A percentile compares a stretch with the other conserved stretches of the same genome.
These are phyloP conservation scores for Myxozyma sirexii DNA, from an alignment of 805 yeast genomes.

Conservation along the genomic window DNA sequence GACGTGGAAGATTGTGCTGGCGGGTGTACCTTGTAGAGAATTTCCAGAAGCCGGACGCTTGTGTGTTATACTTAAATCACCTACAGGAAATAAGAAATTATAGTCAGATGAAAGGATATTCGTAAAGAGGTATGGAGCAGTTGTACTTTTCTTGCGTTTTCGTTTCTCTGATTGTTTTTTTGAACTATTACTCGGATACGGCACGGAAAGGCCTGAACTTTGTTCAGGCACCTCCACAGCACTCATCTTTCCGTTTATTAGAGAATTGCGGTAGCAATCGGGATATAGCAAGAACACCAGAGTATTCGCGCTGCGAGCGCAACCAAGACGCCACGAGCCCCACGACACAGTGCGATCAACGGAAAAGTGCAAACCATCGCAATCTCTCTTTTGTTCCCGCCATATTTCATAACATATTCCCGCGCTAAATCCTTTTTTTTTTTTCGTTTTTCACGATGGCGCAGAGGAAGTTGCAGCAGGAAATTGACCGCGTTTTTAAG, in stretches of 20 bases:
- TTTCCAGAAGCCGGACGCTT: neutral
- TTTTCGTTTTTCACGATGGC: conserved; percentile 44
- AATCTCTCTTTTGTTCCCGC: neutral
- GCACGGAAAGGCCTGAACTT: no score
- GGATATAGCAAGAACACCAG: no score
- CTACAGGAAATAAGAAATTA: no score
- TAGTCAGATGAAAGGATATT: neutral
- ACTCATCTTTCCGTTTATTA: no score
- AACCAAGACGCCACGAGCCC: neutral
- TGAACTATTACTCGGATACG: no score
- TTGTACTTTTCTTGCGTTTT: neutral
- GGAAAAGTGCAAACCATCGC: neutral
- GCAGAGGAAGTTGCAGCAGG: conserved; percentile 53
- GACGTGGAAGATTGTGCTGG: conserved; percentile 17
- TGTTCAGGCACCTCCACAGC: no score
- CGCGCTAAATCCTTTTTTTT: no score
- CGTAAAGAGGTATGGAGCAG: no score
- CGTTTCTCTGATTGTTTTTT: no score
- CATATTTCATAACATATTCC: neutral
- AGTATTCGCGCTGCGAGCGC: neutral
- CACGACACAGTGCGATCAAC: neutral
- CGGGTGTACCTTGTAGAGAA: neutral
- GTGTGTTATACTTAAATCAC: neutral
- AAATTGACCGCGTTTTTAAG: conserved; percentile 89
- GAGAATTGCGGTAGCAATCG: no score